Conservation (phyloP, 2,329 filamentous ascomycete genomes). For the Fusarium chuoi region DNA sequence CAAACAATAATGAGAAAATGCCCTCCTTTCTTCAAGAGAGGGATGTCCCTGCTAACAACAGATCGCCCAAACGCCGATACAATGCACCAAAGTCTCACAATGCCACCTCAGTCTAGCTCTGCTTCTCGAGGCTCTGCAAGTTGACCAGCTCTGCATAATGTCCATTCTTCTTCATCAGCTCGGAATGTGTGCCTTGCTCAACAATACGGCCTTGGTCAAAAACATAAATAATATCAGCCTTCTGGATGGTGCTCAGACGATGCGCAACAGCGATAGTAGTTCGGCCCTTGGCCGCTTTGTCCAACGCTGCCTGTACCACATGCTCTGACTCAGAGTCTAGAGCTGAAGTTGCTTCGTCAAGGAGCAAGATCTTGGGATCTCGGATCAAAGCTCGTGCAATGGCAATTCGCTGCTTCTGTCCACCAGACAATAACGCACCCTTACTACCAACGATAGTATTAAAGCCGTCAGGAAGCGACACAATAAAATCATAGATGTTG, state of each 20-base stretch:
- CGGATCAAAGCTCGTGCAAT: constrained; percentile 91
- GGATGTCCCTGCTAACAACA: neutral
- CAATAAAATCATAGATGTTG: constrained; percentile 93
- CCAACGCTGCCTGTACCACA: constrained; percentile 82
- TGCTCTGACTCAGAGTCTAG: constrained; percentile 82
- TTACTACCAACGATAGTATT: constrained; percentile 87
- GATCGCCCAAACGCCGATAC: constrained; percentile 27
- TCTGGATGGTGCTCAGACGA: constrained; percentile 90
- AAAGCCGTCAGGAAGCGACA: constrained; percentile 86
- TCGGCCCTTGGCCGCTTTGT: constrained; percentile 83
- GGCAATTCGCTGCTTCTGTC: constrained; percentile 94
- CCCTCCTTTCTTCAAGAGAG: neutral
- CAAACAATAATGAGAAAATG: constrained; percentile 5
- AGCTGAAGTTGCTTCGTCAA: constrained; percentile 84
- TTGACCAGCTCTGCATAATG: constrained; percentile 84
- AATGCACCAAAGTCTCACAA: constrained; percentile 12
- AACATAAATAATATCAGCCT: constrained; percentile 95
- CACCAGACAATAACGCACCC: constrained; percentile 85
- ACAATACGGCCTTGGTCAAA: constrained; percentile 90
- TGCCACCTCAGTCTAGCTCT: constrained; percentile 41
- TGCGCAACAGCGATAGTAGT: constrained; percentile 97
- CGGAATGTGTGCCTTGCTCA: constrained; percentile 82
- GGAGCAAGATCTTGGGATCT: constrained; percentile 86
- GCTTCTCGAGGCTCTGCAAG: constrained; percentile 79
- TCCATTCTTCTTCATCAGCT: constrained; percentile 75